A percentile compares a stretch with the other conserved stretches of the same genome.
phyloP scores from a whole-genome alignment of 768 basidiomycete genomes.

The Lanmaoa pseudosensibilis region DNA sequence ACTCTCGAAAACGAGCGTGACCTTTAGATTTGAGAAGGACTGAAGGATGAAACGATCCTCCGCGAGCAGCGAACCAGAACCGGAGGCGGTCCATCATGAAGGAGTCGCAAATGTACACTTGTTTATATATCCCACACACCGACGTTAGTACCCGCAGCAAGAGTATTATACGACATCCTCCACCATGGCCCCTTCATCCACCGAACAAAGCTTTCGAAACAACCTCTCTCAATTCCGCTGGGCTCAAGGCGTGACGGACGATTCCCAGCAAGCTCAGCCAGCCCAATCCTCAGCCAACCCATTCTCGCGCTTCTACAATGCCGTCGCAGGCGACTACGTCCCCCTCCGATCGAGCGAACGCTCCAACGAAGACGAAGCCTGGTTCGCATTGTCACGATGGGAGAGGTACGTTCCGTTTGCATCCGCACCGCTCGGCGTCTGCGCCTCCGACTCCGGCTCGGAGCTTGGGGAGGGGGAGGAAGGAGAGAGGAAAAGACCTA shows the following conservation, averaged over 20 bases:
- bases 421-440: background rate
- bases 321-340: constrained; percentile 83
- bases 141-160: background rate
- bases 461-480: background rate
- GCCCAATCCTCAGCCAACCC: constrained; percentile 51
- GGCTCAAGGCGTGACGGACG: constrained; percentile 71
- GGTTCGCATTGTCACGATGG: constrained; percentile 91
- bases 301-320: constrained; percentile 85
- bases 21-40: constrained; percentile 46
- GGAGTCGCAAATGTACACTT: background rate
- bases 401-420: constrained; percentile 58
- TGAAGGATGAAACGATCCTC: constrained; percentile 52
- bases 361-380: constrained; percentile 94
- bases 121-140: background rate
- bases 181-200: constrained; percentile 10
- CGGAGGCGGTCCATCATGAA: constrained; percentile 36
- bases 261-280: constrained; percentile 52
- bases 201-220: constrained; percentile 69
- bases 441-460: background rate
- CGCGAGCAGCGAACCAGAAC: constrained; percentile 49
- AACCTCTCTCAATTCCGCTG: constrained; percentile 87
- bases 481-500: too few relatives aligned
- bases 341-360: constrained; percentile 80
- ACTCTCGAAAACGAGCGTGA: constrained; percentile 21
- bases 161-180: background rate